A percentile compares a stretch with the other conserved stretches of the same genome.
These are phyloP conservation scores for Rosa lucieae DNA, from an alignment of 306 rosid species.

Conservation along the genomic window DNA sequence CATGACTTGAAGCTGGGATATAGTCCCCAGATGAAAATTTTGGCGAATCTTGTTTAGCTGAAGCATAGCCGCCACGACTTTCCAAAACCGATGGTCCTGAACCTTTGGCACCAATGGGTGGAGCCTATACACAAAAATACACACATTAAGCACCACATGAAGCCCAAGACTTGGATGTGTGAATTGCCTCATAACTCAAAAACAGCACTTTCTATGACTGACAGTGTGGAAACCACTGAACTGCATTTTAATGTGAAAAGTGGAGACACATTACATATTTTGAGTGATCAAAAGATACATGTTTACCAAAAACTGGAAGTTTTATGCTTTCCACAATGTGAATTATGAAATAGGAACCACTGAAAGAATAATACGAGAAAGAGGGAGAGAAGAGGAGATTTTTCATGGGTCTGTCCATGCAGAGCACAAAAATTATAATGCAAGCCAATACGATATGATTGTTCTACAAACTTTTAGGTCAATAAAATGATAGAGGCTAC, in stretches of 20 bases:
- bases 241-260: neutral
- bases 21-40: slow-evolving; percentile 79
- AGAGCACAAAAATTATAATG: neutral
- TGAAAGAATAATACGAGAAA: neutral
- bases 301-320: slow-evolving; percentile 9
- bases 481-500: neutral
- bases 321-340: slow-evolving; percentile 3
- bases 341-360: neutral
- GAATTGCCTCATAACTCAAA: slow-evolving; percentile 1
- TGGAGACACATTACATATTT: neutral
- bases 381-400: neutral
- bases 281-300: neutral
- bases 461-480: neutral
- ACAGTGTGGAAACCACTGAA: neutral
- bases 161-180: neutral
- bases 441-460: neutral
- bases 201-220: neutral
- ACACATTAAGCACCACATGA: neutral
- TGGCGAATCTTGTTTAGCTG: slow-evolving; percentile 75
- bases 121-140: slow-evolving; percentile 40
- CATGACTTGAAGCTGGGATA: slow-evolving; percentile 72
- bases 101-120: slow-evolving; percentile 63
- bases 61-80: slow-evolving; percentile 67
- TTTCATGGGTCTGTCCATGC: neutral
- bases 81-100: slow-evolving; percentile 71